Conservation (phyloP, 2,329 filamentous ascomycete genomes). For the Xylariaceae sp. region DNA sequence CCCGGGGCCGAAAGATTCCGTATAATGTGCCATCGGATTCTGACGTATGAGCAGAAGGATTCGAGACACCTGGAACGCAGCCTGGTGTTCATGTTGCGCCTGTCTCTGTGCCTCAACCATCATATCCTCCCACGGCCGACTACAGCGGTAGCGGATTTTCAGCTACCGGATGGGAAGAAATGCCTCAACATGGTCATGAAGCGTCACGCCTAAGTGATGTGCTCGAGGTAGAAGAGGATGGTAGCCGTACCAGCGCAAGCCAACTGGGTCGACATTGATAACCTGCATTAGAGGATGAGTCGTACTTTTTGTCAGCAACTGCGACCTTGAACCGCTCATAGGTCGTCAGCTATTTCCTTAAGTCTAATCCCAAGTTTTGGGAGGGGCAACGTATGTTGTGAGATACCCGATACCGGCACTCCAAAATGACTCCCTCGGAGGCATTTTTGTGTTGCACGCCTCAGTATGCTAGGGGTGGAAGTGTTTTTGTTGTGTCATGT, state of each 20-base stretch:
- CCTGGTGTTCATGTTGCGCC: constrained; percentile 31
- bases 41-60: constrained; percentile 52
- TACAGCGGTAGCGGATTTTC: constrained; percentile 63
- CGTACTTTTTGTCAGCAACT: neutral
- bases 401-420: constrained; percentile 4
- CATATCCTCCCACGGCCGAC: constrained; percentile 45
- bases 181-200: constrained; percentile 69
- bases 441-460: neutral
- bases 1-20: constrained; percentile 53
- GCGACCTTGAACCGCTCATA: constrained; percentile 3
- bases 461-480: constrained; percentile 7
- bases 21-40: constrained; percentile 45
- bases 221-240: constrained; percentile 77
- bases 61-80: constrained; percentile 48
- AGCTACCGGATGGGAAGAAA: constrained; percentile 64
- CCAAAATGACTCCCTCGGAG: neutral
- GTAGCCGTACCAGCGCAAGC: constrained; percentile 67
- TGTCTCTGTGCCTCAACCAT: constrained; percentile 23
- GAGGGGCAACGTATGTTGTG: neutral
- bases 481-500: constrained; percentile 14
- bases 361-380: neutral
- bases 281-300: neutral
- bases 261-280: constrained; percentile 45
- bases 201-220: constrained; percentile 86
- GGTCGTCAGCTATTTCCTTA: neutral